phyloP scores from a whole-genome alignment of 2,329 filamentous ascomycete genomes.

The Fusarium hainanense region DNA sequence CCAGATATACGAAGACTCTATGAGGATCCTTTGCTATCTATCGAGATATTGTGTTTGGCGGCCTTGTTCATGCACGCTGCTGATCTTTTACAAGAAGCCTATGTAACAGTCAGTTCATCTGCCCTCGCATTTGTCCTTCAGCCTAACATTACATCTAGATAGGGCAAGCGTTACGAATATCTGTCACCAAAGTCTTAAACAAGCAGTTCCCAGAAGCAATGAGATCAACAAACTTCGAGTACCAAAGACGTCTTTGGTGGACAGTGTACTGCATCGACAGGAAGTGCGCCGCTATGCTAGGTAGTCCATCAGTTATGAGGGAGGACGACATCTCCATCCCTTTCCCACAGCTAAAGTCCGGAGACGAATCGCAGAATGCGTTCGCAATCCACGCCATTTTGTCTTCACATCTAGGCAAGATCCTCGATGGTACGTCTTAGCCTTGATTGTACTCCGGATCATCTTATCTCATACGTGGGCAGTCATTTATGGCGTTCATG shows the following conservation, averaged over 20 bases:
- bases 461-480: neutral
- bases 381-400: conserved; percentile 33
- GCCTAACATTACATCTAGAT: conserved; percentile 4
- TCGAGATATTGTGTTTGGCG: conserved; percentile 33
- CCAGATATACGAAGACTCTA: conserved; percentile 35
- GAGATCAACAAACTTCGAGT: conserved; percentile 25
- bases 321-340: conserved; percentile 37
- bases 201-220: conserved; percentile 30
- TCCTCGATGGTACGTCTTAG: conserved; percentile 30
- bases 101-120: conserved; percentile 25
- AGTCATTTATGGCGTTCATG: conserved; percentile 33
- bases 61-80: conserved; percentile 39
- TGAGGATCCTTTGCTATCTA: conserved; percentile 31
- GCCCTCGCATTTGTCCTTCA: neutral
- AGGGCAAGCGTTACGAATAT: conserved; percentile 31
- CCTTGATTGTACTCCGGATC: neutral
- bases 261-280: conserved; percentile 39
- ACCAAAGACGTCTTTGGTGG: conserved; percentile 37
- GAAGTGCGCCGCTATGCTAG: conserved; percentile 35
- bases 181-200: conserved; percentile 33
- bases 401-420: conserved; percentile 36
- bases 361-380: conserved; percentile 26
- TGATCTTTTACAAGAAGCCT: conserved; percentile 35
- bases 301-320: conserved; percentile 31
- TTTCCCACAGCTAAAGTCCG: conserved; percentile 15